Conservation (phyloP, 2,329 filamentous ascomycete genomes). For the Cladosporium oxysporum region DNA sequence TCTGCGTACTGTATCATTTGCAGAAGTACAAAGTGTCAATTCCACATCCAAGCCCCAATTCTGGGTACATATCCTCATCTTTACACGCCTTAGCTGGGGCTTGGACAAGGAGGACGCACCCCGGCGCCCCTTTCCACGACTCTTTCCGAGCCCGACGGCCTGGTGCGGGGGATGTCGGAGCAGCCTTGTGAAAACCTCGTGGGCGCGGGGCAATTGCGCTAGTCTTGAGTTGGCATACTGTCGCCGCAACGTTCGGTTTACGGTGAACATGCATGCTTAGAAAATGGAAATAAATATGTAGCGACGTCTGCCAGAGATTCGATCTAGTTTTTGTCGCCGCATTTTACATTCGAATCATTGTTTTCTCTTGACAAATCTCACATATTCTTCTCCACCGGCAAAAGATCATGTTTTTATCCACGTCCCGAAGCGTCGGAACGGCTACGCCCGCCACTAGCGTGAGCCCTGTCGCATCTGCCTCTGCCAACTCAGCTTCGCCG, state of each 20-base stretch:
- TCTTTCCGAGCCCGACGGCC: conserved; percentile 10
- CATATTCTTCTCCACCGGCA: no score
- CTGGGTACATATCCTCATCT: no score
- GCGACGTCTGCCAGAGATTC: not conserved
- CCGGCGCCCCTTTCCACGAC: conserved; percentile 14
- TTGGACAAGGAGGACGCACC: no score
- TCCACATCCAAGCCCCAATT: no score
- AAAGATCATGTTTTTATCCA: not conserved
- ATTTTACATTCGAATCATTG: not conserved
- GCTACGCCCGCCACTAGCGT: not conserved
- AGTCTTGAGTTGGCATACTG: no score
- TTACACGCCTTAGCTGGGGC: no score
- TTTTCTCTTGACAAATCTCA: not conserved
- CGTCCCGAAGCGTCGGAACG: not conserved
- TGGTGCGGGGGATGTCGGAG: conserved; percentile 3
- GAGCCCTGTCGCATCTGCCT: not conserved
- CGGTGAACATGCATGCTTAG: no score
- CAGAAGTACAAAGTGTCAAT: no score
- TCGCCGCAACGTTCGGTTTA: no score
- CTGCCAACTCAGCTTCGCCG: not conserved
- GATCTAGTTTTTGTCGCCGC: not conserved
- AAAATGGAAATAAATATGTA: not conserved
- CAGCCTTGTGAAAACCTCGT: conserved; percentile 11
- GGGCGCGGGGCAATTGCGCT: conserved; percentile 10
- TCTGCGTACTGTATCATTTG: no score